These are phyloP conservation scores for Entrophospora sp. DNA, from an alignment of 192 early-diverging fungal genomes.

Conservation along the genomic window DNA sequence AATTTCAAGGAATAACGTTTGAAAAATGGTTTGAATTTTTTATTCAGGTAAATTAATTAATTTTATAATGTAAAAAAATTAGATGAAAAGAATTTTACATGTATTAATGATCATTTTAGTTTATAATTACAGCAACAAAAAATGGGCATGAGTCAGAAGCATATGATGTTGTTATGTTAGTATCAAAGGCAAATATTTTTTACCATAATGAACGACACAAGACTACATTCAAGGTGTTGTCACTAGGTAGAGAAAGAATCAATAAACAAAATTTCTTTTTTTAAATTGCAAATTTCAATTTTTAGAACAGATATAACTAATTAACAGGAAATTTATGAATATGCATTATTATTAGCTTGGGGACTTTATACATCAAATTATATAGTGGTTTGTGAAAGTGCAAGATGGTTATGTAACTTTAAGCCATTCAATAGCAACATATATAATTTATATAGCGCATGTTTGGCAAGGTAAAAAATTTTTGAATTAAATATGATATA, in stretches of 20 bases:
- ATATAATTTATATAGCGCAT: conserved; percentile 42
- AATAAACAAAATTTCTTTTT: too few relatives aligned
- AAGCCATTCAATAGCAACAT: conserved; percentile 30
- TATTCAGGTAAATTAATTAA: conserved; percentile 41
- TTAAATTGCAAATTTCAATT: too few relatives aligned
- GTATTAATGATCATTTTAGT: conserved; percentile 30
- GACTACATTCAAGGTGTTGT: conserved; percentile 35
- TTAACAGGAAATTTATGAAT: too few relatives aligned
- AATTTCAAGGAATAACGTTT: conserved; percentile 36
- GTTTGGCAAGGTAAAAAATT: conserved; percentile 37
- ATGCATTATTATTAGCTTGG: conserved; percentile 25
- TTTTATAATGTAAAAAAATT: not conserved
- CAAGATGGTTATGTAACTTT: conserved; percentile 32
- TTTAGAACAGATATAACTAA: too few relatives aligned
- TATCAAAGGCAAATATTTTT: conserved; percentile 52
- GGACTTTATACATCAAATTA: conserved; percentile 24
- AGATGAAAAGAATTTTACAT: not conserved
- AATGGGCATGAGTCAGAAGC: conserved; percentile 48
- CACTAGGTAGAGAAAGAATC: too few relatives aligned
- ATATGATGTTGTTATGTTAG: conserved; percentile 41
- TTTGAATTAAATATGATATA: not conserved
- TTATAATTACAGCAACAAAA: conserved; percentile 39
- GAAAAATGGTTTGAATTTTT: conserved; percentile 59
- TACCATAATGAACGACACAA: conserved; percentile 38
- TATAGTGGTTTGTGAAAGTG: conserved; percentile 22